These are phyloP conservation scores for Kodamaea neixiangensis DNA, from an alignment of 805 yeast species.

Conservation along the genomic window DNA sequence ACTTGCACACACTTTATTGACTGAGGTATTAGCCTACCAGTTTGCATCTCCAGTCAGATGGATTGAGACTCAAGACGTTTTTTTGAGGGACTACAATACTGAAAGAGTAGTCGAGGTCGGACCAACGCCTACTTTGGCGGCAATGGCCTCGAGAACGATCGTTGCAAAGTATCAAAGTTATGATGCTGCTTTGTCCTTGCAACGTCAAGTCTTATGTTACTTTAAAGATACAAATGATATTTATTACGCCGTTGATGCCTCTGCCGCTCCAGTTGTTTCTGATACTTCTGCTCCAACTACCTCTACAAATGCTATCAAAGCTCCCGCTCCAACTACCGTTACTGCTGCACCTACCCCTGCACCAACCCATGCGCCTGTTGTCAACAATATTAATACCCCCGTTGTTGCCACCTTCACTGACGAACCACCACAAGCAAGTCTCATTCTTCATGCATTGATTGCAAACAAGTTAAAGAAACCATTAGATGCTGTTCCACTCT, in stretches of 20 bases:
- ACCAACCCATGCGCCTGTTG: background rate
- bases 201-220: conserved; percentile 93
- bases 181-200: conserved; percentile 93
- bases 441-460: conserved; percentile 83
- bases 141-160: conserved; percentile 97
- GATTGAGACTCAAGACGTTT: conserved; percentile 99
- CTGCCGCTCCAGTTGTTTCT: conserved; percentile 46
- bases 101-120: conserved; percentile 98
- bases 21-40: conserved; percentile 97
- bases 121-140: conserved; percentile 97
- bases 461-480: conserved; percentile 96
- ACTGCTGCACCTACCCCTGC: conserved; percentile 52
- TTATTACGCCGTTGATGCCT: conserved; percentile 87
- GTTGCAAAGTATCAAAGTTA: conserved; percentile 94
- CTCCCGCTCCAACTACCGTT: conserved; percentile 56
- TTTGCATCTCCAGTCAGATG: conserved; percentile 99
- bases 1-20: conserved; percentile 88
- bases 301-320: conserved; percentile 55
- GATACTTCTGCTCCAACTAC: conserved; percentile 56
- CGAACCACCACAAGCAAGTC: conserved; percentile 82
- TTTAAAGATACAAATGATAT: conserved; percentile 95
- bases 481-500: conserved; percentile 78
- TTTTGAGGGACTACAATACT: conserved; percentile 88
- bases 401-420: conserved; percentile 78
- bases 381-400: background rate